Evolutionary conservation across 805 yeast species (phyloP).

Genomic region (Candida hispaniensis): DNA sequence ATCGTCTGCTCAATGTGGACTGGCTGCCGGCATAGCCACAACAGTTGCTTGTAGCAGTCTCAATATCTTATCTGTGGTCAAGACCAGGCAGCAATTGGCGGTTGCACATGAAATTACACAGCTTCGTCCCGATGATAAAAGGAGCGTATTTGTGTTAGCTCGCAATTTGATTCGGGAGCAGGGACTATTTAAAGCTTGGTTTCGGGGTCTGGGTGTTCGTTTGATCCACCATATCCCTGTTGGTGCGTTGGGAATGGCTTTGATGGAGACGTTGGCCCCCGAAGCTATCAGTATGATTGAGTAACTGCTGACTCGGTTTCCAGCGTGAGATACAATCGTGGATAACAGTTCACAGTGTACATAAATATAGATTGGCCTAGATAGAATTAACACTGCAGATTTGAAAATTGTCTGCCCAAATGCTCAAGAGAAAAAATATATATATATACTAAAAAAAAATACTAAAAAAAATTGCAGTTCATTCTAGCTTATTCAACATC

Average conservation of each 20-base stretch:
- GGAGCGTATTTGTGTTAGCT: slow-evolving; percentile 11
- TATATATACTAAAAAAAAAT: too few relatives aligned
- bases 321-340: too few relatives aligned
- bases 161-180: slow-evolving; percentile 11
- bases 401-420: too few relatives aligned
- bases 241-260: slow-evolving; percentile 8
- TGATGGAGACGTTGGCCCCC: slow-evolving; percentile 14
- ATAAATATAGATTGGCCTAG: too few relatives aligned
- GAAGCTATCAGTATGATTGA: too few relatives aligned
- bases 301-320: too few relatives aligned
- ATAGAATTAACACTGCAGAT: too few relatives aligned
- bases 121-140: slow-evolving; percentile 9
- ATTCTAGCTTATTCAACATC: too few relatives aligned
- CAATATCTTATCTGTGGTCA: slow-evolving; percentile 10
- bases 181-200: slow-evolving; percentile 9
- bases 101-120: slow-evolving; percentile 11
- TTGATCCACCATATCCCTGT: slow-evolving; percentile 12
- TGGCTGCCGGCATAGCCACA: slow-evolving; percentile 6
- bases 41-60: slow-evolving; percentile 4
- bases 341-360: too few relatives aligned
- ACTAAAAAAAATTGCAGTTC: too few relatives aligned
- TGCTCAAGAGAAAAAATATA: too few relatives aligned
- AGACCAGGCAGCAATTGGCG: slow-evolving; percentile 10
- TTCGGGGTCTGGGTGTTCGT: slow-evolving; percentile 13
- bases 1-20: too few relatives aligned